These are phyloP conservation scores for Collybia sordida DNA, from an alignment of 768 basidiomycete species.

Conservation along the genomic window DNA sequence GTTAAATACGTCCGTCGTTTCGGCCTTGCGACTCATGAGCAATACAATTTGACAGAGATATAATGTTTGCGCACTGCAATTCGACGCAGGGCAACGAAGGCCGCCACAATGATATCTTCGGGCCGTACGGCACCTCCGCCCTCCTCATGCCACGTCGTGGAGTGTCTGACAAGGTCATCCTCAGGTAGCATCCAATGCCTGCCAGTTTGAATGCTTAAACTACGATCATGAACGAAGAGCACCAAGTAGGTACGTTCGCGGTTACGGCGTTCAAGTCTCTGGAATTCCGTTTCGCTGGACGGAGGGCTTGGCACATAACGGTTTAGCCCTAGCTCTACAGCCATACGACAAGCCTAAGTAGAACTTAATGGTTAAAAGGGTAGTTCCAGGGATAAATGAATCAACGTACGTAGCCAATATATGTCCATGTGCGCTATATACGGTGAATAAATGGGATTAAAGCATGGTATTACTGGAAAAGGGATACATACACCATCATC, in stretches of 20 bases:
- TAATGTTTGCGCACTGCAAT: slow-evolving; percentile 59
- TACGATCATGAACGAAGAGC: slow-evolving; percentile 83
- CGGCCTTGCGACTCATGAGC: slow-evolving; percentile 45
- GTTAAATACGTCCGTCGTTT: slow-evolving; percentile 75
- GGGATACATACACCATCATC: slow-evolving; percentile 66
- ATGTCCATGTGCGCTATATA: slow-evolving; percentile 87
- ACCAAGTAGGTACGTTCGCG: slow-evolving; percentile 86
- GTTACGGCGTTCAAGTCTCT: slow-evolving; percentile 75
- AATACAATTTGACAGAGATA: background rate
- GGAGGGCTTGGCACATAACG: slow-evolving; percentile 59
- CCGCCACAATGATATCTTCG: slow-evolving; percentile 79
- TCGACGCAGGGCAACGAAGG: slow-evolving; percentile 74
- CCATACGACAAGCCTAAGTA: slow-evolving; percentile 79
- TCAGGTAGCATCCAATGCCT: slow-evolving; percentile 88
- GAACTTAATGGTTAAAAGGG: background rate
- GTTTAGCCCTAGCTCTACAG: slow-evolving; percentile 80
- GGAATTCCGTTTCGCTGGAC: slow-evolving; percentile 59
- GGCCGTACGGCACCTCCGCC: slow-evolving; percentile 56
- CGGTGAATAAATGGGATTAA: slow-evolving; percentile 15
- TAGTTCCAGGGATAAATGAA: background rate
- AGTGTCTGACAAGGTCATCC: slow-evolving; percentile 74
- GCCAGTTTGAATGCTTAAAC: slow-evolving; percentile 84
- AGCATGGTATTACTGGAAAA: slow-evolving; percentile 7
- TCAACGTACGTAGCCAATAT: slow-evolving; percentile 75
- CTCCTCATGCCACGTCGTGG: slow-evolving; percentile 69